These are phyloP conservation scores for Alternaria sp. DNA, from an alignment of 2,329 filamentous ascomycete genomes.

Conservation along the genomic window DNA sequence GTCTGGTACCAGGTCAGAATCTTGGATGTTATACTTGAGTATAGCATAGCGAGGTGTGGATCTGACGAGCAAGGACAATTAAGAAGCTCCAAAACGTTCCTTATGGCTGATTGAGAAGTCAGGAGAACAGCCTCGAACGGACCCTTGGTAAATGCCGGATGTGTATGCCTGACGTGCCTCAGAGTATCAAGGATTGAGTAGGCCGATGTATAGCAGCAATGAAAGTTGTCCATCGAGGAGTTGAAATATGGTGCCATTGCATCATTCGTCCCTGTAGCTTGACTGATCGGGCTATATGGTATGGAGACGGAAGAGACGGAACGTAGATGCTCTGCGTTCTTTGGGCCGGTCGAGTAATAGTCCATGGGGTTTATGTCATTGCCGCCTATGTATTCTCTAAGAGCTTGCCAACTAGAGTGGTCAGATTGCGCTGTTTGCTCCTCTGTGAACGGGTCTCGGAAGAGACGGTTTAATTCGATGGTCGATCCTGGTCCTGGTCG, in stretches of 20 bases:
- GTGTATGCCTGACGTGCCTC: slow-evolving; percentile 29
- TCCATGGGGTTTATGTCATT: slow-evolving; percentile 36
- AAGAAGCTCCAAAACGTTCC: slow-evolving; percentile 42
- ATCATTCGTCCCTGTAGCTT: slow-evolving; percentile 19
- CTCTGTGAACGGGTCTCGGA: slow-evolving; percentile 41
- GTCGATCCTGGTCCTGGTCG: slow-evolving; percentile 25
- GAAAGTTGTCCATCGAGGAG: slow-evolving; percentile 32
- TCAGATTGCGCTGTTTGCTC: slow-evolving; percentile 37
- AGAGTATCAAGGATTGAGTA: slow-evolving; percentile 45
- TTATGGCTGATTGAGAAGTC: slow-evolving; percentile 22
- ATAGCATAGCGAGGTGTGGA: slow-evolving; percentile 48
- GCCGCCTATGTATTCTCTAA: slow-evolving; percentile 38
- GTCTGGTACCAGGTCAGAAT: slow-evolving; percentile 47
- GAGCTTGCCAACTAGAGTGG: slow-evolving; percentile 35
- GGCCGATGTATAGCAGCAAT: slow-evolving; percentile 43
- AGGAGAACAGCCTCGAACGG: slow-evolving; percentile 35
- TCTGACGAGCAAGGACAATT: slow-evolving; percentile 43
- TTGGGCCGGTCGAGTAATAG: slow-evolving; percentile 27
- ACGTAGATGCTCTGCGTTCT: neutral
- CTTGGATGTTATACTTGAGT: slow-evolving; percentile 46
- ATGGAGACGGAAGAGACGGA: slow-evolving; percentile 19
- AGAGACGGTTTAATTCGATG: slow-evolving; percentile 34
- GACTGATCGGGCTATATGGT: slow-evolving; percentile 31
- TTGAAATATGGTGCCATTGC: slow-evolving; percentile 20
- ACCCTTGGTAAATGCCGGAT: slow-evolving; percentile 29